Percentiles rank a stretch among this genome's conserved stretches.
These are phyloP conservation scores for Ormosia emarginata DNA, from an alignment of 306 rosid species.

Conservation along the genomic window DNA sequence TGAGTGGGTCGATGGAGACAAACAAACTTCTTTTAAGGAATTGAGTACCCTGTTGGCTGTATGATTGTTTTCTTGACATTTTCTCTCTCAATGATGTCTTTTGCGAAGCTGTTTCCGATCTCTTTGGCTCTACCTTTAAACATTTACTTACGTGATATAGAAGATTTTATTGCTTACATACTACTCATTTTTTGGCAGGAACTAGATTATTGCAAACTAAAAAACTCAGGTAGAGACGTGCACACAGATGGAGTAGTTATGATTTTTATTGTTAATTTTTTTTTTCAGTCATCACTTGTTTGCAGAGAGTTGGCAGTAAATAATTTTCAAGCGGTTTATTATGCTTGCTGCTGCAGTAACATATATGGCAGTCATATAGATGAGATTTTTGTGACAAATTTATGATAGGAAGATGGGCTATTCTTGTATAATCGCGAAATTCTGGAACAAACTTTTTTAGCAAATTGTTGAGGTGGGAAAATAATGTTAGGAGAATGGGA, in stretches of 20 bases:
- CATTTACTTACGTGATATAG: background rate
- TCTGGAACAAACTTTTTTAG: background rate
- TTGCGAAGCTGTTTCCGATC: background rate
- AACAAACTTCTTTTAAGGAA: no score
- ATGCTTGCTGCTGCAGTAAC: background rate
- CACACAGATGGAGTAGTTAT: background rate
- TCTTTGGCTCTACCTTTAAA: background rate
- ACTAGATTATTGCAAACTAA: background rate
- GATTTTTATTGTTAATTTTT: background rate
- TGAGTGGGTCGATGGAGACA: no score
- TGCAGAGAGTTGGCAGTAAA: background rate
- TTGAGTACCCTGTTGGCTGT: no score
- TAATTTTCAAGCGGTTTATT: background rate
- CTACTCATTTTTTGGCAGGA: conserved; percentile 19
- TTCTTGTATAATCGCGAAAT: background rate
- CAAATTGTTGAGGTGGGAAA: background rate
- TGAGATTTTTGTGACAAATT: background rate
- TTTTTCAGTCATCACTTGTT: background rate
- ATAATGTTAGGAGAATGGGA: background rate
- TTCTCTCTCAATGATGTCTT: background rate
- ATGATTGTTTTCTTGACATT: background rate
- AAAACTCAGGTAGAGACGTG: background rate
- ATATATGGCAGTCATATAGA: background rate
- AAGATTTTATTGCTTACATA: background rate
- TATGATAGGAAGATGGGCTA: background rate